phyloP scores from a whole-genome alignment of 2,329 filamentous ascomycete genomes.

The Diplodia mutila region DNA sequence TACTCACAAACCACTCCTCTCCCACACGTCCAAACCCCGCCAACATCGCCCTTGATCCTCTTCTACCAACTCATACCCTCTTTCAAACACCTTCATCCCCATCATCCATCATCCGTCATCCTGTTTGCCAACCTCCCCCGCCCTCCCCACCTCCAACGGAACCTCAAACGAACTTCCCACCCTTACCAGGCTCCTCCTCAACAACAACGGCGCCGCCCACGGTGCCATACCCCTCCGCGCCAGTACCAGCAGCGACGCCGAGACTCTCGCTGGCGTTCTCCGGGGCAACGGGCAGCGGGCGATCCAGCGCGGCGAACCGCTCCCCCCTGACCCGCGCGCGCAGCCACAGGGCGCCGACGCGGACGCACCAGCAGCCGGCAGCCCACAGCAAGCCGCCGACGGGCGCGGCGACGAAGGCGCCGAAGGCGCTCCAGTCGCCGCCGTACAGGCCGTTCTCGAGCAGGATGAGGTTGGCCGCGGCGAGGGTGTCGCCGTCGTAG shows the following conservation, averaged over 20 bases:
- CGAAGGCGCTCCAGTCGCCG: conserved; percentile 80
- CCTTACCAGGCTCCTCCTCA: conserved; percentile 4
- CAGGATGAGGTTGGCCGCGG: conserved; percentile 70
- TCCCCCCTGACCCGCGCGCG: conserved; percentile 61
- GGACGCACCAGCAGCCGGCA: conserved; percentile 61
- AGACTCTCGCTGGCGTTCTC: not conserved
- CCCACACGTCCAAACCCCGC: not conserved
- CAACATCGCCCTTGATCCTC: not conserved
- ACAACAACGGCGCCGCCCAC: not conserved
- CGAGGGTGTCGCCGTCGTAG: conserved; percentile 67
- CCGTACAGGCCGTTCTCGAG: conserved; percentile 74
- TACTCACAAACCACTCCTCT: not conserved
- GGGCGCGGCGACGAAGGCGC: conserved; percentile 77
- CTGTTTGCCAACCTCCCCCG: not conserved
- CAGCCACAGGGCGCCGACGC: conserved; percentile 63
- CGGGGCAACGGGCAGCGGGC: conserved; percentile 41
- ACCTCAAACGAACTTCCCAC: not conserved
- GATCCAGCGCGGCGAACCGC: conserved; percentile 70
- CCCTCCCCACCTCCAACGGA: not conserved
- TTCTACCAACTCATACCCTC: not conserved
- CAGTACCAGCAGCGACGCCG: not conserved
- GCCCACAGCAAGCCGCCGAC: conserved; percentile 75
- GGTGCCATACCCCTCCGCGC: conserved; percentile 1
- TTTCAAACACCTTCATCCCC: not conserved
- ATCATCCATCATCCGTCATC: not conserved